A percentile compares a stretch with the other conserved stretches of the same genome.
phyloP scores from a whole-genome alignment of 2,329 filamentous ascomycete genomes.

The Dactylellina cionopaga region DNA sequence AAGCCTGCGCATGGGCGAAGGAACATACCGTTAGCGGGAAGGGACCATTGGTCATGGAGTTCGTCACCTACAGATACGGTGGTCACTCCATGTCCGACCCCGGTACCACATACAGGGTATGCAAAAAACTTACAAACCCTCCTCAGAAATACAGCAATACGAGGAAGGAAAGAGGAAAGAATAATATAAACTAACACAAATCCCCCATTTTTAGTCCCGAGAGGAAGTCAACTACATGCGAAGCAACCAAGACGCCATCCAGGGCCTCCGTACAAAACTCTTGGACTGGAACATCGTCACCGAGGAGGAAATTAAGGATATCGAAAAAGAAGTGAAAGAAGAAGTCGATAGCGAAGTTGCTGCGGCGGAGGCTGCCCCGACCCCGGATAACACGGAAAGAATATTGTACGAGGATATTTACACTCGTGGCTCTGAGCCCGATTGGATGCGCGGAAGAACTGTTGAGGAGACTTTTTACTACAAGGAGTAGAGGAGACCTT shows the following conservation, averaged over 20 bases:
- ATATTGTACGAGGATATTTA: slow-evolving; percentile 98
- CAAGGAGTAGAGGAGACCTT: slow-evolving; percentile 60
- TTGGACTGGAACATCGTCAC: slow-evolving; percentile 90
- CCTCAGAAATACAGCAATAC: neutral
- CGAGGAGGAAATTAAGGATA: slow-evolving; percentile 93
- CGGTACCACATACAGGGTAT: slow-evolving; percentile 89
- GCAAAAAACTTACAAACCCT: slow-evolving; percentile 56
- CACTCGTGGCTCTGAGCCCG: slow-evolving; percentile 83
- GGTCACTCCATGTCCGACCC: slow-evolving; percentile 99
- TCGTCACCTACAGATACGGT: slow-evolving; percentile 98
- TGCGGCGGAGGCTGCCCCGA: slow-evolving; percentile 85
- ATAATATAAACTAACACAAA: neutral
- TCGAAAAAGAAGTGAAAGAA: slow-evolving; percentile 91
- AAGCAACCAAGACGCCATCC: slow-evolving; percentile 97
- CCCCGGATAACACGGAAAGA: slow-evolving; percentile 79
- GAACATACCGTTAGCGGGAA: slow-evolving; percentile 83
- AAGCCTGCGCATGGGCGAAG: slow-evolving; percentile 92
- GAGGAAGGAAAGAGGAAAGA: neutral
- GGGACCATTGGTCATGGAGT: slow-evolving; percentile 95
- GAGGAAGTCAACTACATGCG: slow-evolving; percentile 99
- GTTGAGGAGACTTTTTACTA: slow-evolving; percentile 93
- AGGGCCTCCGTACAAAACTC: slow-evolving; percentile 96
- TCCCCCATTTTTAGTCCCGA: slow-evolving; percentile 70
- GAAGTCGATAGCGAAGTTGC: slow-evolving; percentile 90
- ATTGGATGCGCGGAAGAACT: slow-evolving; percentile 85